Conservation (phyloP, 2,329 filamentous ascomycete species). For the Chalara sp. region DNA sequence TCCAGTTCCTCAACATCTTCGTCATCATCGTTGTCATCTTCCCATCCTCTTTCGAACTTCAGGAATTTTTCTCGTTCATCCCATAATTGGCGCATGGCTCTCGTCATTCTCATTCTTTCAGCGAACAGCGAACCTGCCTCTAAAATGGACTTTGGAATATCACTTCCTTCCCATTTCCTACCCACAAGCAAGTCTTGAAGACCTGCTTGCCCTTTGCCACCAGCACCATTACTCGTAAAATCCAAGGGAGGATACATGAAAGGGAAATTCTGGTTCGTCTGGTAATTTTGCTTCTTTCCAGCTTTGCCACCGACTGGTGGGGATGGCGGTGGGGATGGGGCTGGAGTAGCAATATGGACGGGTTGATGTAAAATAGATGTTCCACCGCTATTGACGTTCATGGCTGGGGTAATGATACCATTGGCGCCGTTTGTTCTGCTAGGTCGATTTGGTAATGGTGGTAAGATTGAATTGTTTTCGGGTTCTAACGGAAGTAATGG, state of each 20-base stretch:
- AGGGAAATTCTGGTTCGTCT: conserved; percentile 97
- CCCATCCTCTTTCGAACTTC: conserved; percentile 88
- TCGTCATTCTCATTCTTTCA: conserved; percentile 80
- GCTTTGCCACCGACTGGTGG: conserved; percentile 82
- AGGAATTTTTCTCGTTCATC: conserved; percentile 87
- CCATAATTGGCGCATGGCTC: conserved; percentile 90
- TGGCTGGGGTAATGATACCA: conserved; percentile 52
- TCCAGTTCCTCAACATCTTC: conserved; percentile 35
- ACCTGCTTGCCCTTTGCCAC: conserved; percentile 79
- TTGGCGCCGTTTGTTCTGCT: conserved; percentile 52
- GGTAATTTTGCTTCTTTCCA: conserved; percentile 98
- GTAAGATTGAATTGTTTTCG: conserved; percentile 85
- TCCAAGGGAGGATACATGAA: conserved; percentile 95
- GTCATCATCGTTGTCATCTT: conserved; percentile 36
- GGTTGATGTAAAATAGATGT: conserved; percentile 89
- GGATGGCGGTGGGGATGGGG: conserved; percentile 90
- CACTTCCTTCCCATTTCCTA: conserved; percentile 85
- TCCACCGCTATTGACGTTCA: conserved; percentile 47
- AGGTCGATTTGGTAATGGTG: conserved; percentile 72
- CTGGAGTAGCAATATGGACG: conserved; percentile 97
- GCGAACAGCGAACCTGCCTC: conserved; percentile 93
- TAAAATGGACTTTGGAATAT: conserved; percentile 88
- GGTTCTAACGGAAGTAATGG: conserved; percentile 78
- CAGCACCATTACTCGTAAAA: conserved; percentile 78
- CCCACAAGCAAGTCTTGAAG: conserved; percentile 75